Conservation (phyloP, 805 yeast genomes). For the Candida boleticola region DNA sequence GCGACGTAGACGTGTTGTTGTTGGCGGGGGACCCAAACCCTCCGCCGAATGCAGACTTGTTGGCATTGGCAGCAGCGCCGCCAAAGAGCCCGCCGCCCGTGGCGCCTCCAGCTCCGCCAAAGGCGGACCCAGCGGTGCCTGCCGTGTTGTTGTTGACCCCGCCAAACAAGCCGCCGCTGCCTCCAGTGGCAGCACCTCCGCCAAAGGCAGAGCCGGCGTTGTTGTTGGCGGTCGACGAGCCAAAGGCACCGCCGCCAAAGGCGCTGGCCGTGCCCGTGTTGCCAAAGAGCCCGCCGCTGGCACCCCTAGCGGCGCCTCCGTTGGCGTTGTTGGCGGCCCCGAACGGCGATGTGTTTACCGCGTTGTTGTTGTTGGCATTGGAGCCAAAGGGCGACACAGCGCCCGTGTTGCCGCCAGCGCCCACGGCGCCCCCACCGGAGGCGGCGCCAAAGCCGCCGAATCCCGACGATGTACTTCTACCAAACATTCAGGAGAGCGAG, state of each 20-base stretch:
- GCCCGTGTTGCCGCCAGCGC: constrained; percentile 14
- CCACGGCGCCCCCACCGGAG: constrained; percentile 36
- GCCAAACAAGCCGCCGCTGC: constrained; percentile 17
- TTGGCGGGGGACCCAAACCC: constrained; percentile 27
- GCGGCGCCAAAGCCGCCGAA: constrained; percentile 48
- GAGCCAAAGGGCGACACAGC: constrained; percentile 29
- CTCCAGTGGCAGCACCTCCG: constrained; percentile 11
- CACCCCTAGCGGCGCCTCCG: constrained; percentile 9
- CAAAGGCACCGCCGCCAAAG: constrained; percentile 15
- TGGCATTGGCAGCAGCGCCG: constrained; percentile 4
- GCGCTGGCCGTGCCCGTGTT: constrained; percentile 12
- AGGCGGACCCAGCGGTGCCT: constrained; percentile 13
- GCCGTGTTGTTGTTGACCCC: constrained; percentile 3
- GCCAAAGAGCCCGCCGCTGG: constrained; percentile 16
- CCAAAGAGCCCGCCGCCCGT: constrained; percentile 9
- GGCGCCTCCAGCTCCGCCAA: constrained; percentile 11
- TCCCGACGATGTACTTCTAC: constrained; percentile 45
- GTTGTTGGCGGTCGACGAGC: constrained; percentile 6
- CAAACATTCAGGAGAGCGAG: no score
- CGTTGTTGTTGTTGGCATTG: constrained; percentile 15
- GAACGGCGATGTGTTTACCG: constrained; percentile 22
- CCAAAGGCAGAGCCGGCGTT: constrained; percentile 39
- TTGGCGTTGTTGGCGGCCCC: constrained; percentile 19
- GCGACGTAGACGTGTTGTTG: constrained; percentile 16
- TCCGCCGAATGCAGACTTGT: constrained; percentile 15